Base-by-base conservation (phyloP, 1,284 basidiomycete species). In the Agaricales sp. region DNA sequence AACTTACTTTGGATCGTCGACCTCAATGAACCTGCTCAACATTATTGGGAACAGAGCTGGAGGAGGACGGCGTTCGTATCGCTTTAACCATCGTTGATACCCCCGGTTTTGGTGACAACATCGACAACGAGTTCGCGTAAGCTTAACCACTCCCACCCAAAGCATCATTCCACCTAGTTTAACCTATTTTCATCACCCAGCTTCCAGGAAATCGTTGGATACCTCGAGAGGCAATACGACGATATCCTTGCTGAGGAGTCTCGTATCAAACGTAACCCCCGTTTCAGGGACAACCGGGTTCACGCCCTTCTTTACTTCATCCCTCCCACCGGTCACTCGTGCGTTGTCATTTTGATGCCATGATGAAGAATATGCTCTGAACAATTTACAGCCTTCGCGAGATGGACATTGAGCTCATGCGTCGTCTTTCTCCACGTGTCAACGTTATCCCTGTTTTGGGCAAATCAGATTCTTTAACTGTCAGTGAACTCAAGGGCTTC, bases 371-470 rank as follows among this genome's bases (percentile, higher is more conserved):
- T 47, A 58, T 44, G 39, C 26, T 47, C 44, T 26, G 2, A 14
- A 1, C 43, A 18, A 14, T 30, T 25, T 43, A 19, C 59, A 94
- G 92, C 22, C 73, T 99, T 60, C 82, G 96, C 52, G 96, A 99
- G 68, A 95, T 99, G 81, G 96, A 99, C 68, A 99, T 99, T 59
- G 96, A 97, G 65, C 74, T 98, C 52, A 98, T 98, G 94, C 87
- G 92, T 55, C 88, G 92, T 55, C 79, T 98, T 51, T 94, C 94
- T 11, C 92, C 92, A 20, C 87, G 92, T 53, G 96, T 98, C 66
- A 99, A 99, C 63, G 96, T 99, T 57, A 99, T 99, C 58, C 96
- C 96, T 50, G 95, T 99, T 61, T 81, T 99, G 63, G 96, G 96
- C 58, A 99, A 99, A 68, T 87, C 94, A 4, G 96, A 99, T 68